These are phyloP conservation scores for Xylaria flabelliformis DNA, from an alignment of 495 filamentous ascomycete species.

Conservation along the genomic window DNA sequence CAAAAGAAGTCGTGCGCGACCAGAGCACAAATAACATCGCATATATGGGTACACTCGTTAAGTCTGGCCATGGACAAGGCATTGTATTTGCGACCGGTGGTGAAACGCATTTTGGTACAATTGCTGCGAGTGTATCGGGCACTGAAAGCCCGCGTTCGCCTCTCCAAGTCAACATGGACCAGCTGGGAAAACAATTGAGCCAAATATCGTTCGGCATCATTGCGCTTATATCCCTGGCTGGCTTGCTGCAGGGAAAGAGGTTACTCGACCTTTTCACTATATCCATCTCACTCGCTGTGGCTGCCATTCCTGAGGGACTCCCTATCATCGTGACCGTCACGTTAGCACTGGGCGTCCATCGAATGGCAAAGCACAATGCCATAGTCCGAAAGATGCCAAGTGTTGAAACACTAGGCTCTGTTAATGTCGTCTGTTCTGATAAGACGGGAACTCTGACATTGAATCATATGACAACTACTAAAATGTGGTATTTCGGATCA, in stretches of 20 bases:
- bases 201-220: constrained; percentile 97
- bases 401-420: constrained; percentile 96
- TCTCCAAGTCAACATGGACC: constrained; percentile 95
- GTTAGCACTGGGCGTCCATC: constrained; percentile 87
- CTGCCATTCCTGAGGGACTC: constrained; percentile 94
- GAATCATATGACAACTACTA: constrained; percentile 98
- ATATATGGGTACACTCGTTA: constrained; percentile 97
- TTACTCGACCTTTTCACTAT: constrained; percentile 97
- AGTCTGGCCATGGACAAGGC: constrained; percentile 93
- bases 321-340: constrained; percentile 99
- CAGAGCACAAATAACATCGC: constrained; percentile 74
- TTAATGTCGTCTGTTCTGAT: constrained; percentile 98
- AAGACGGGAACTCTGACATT: constrained; percentile 96
- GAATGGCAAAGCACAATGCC: constrained; percentile 91
- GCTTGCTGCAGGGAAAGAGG: constrained; percentile 84
- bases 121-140: constrained; percentile 87
- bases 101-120: constrained; percentile 95
- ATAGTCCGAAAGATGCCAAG: constrained; percentile 95
- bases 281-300: constrained; percentile 94
- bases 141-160: constrained; percentile 96
- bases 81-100: constrained; percentile 93
- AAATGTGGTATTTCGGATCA: constrained; percentile 90
- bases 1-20: constrained; percentile 41
- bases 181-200: constrained; percentile 89
- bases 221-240: constrained; percentile 85